These are phyloP conservation scores for Kodamaea derodonti DNA, from an alignment of 1,139 yeast genomes.

Conservation along the genomic window DNA sequence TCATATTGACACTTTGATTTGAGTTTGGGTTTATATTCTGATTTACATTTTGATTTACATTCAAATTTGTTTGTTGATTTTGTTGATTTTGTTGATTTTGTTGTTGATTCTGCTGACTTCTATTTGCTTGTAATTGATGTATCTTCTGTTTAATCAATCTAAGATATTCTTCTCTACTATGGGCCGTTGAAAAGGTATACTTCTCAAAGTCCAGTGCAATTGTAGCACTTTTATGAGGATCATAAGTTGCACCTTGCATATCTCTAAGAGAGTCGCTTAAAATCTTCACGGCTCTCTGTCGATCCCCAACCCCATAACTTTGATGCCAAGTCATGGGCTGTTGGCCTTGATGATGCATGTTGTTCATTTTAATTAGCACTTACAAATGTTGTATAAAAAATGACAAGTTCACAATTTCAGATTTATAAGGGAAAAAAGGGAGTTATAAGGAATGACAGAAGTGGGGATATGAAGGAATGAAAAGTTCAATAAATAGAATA, in stretches of 20 bases:
- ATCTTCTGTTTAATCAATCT: slow-evolving; percentile 38
- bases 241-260: slow-evolving; percentile 33
- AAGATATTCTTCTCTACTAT: slow-evolving; percentile 39
- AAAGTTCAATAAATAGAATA: too few species aligned
- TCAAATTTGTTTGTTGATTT: slow-evolving; percentile 10
- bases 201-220: slow-evolving; percentile 48
- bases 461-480: too few species aligned
- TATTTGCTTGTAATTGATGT: slow-evolving; percentile 30
- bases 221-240: slow-evolving; percentile 35
- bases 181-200: slow-evolving; percentile 37
- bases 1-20: slow-evolving; percentile 14
- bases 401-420: not conserved
- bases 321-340: slow-evolving; percentile 38
- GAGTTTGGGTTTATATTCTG: not conserved
- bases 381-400: not conserved
- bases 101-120: slow-evolving; percentile 19
- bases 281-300: slow-evolving; percentile 42
- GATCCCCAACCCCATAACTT: slow-evolving; percentile 35
- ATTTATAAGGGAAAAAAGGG: not conserved
- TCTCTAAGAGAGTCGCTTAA: slow-evolving; percentile 39
- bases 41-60: slow-evolving; percentile 8
- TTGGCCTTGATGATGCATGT: slow-evolving; percentile 15
- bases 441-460: not conserved
- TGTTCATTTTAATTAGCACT: slow-evolving; percentile 4
- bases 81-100: slow-evolving; percentile 14